These are phyloP conservation scores for Paramecium biaurelia DNA, from an alignment of 73 alveolate species.

Conservation along the genomic window DNA sequence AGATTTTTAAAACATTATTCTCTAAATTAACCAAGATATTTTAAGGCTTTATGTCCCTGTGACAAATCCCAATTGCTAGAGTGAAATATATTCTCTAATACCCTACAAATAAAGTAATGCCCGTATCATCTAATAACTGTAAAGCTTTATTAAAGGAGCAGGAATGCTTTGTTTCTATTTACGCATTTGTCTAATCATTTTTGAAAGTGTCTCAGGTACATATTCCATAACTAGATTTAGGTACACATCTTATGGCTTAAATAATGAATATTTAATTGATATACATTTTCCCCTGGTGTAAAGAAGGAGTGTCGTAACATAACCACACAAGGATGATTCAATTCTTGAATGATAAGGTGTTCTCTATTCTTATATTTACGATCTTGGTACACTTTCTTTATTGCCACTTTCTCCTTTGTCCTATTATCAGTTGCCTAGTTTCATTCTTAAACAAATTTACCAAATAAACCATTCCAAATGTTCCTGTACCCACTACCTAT, in stretches of 20 bases:
- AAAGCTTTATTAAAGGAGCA: conserved; percentile 77
- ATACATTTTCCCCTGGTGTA: conserved; percentile 78
- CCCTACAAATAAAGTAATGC: conserved; percentile 80
- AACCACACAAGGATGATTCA: conserved; percentile 85
- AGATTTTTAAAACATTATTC: conserved; percentile 62
- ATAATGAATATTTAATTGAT: neutral
- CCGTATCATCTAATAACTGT: conserved; percentile 87
- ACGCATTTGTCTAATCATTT: conserved; percentile 73
- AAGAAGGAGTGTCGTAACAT: conserved; percentile 80
- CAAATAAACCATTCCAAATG: conserved; percentile 90
- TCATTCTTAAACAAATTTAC: neutral
- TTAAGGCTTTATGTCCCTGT: conserved; percentile 84
- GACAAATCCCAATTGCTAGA: conserved; percentile 76
- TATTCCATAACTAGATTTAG: conserved; percentile 91
- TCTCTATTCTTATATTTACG: conserved; percentile 91
- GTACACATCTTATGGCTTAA: conserved; percentile 78
- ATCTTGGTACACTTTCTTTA: conserved; percentile 83
- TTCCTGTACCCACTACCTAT: conserved; percentile 87
- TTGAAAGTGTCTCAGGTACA: conserved; percentile 84
- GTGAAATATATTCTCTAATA: neutral
- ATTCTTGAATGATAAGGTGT: conserved; percentile 84
- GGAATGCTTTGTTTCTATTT: conserved; percentile 77
- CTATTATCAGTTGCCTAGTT: conserved; percentile 73
- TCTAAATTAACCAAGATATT: conserved; percentile 68
- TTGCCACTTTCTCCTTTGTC: conserved; percentile 83